Percentiles rank a stretch among this genome's conserved stretches.
These are phyloP conservation scores for Picea mariana DNA, from an alignment of 83 land plant genomes.

Conservation along the genomic window DNA sequence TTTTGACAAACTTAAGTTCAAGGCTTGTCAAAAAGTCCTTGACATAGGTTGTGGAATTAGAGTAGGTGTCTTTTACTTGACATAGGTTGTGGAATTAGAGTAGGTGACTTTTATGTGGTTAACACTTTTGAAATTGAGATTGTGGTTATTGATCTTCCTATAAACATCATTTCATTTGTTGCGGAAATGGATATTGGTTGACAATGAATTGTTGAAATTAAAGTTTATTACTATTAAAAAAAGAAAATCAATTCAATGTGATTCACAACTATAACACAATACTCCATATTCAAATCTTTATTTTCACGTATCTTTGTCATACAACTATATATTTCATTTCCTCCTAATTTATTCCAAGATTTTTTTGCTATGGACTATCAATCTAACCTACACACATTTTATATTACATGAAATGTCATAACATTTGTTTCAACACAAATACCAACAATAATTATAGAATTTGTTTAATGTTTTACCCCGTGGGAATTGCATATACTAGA, in stretches of 20 bases:
- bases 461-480: no score
- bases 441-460: not conserved
- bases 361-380: not conserved
- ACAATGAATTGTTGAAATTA: constrained; percentile 88
- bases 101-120: no score
- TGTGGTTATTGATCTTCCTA: no score
- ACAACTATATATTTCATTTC: not conserved
- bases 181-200: constrained; percentile 91
- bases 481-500: no score
- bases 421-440: not conserved
- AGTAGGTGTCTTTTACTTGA: no score
- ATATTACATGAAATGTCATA: no score
- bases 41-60: no score
- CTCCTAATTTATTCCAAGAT: not conserved
- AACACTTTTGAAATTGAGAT: no score
- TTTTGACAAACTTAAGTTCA: constrained; percentile 74
- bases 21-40: constrained; percentile 58
- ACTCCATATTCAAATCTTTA: constrained; percentile 85
- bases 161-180: no score
- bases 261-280: constrained; percentile 71
- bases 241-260: not conserved
- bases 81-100: no score
- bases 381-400: not conserved
- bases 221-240: constrained; percentile 92
- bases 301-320: not conserved